Evolutionary conservation across 352 stramenopile genomes (phyloP).

Genomic region (Thalassiosira livingstoniorum): DNA sequence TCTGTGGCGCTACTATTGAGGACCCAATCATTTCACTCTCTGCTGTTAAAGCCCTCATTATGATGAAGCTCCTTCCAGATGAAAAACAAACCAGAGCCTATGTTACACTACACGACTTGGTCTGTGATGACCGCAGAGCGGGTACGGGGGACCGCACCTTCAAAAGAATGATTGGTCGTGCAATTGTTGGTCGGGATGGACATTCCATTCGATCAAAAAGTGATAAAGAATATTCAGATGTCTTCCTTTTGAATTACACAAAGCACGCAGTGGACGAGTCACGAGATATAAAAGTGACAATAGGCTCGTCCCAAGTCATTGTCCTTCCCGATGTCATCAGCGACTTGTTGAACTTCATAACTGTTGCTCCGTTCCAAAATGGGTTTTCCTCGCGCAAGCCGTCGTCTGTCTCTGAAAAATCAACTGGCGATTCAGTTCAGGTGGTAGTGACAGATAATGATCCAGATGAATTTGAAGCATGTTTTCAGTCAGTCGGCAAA

Average conservation of each 20-base stretch:
- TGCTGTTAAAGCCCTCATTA: slow-evolving; percentile 74
- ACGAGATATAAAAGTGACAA: slow-evolving; percentile 51
- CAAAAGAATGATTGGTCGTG: slow-evolving; percentile 73
- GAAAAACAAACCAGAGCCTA: slow-evolving; percentile 60
- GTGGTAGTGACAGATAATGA: slow-evolving; percentile 55
- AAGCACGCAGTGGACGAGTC: slow-evolving; percentile 59
- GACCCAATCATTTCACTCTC: slow-evolving; percentile 78
- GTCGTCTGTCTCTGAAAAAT: slow-evolving; percentile 22
- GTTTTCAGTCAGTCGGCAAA: slow-evolving; percentile 27
- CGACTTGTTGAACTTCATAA: slow-evolving; percentile 79
- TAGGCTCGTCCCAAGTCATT: slow-evolving; percentile 83
- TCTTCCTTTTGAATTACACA: slow-evolving; percentile 80
- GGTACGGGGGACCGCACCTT: slow-evolving; percentile 65
- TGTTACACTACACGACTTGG: slow-evolving; percentile 79
- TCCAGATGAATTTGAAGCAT: slow-evolving; percentile 59
- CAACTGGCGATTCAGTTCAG: slow-evolving; percentile 29
- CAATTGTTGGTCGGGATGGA: slow-evolving; percentile 13
- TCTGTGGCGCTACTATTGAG: slow-evolving; percentile 57
- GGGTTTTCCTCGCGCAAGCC: not conserved
- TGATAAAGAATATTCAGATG: slow-evolving; percentile 52
- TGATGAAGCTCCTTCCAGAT: slow-evolving; percentile 75
- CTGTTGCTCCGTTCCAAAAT: slow-evolving; percentile 20
- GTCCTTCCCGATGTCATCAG: slow-evolving; percentile 82
- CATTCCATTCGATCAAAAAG: not conserved
- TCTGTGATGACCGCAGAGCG: slow-evolving; percentile 76